Conservation (phyloP, 2,329 filamentous ascomycete species). For the Neonectria neomacrospora region DNA sequence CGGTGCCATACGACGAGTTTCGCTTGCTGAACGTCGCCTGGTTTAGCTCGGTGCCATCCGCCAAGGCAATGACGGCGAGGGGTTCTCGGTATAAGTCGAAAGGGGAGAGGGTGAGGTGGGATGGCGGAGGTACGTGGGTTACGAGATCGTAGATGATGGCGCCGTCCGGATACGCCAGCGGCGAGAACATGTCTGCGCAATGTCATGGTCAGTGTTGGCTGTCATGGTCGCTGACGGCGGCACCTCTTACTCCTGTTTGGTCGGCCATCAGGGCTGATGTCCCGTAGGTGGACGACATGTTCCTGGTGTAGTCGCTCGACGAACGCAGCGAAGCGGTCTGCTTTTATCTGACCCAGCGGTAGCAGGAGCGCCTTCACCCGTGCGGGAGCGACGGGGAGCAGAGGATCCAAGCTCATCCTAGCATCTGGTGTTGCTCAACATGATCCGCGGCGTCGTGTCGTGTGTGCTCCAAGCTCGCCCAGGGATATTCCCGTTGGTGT, state of each 20-base stretch:
- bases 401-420: conserved; percentile 87
- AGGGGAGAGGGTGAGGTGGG: conserved; percentile 82
- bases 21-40: conserved; percentile 65
- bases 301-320: conserved; percentile 81
- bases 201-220: conserved; percentile 32
- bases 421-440: conserved; percentile 55
- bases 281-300: conserved; percentile 84
- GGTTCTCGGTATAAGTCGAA: conserved; percentile 93
- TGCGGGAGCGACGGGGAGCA: conserved; percentile 91
- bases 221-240: conserved; percentile 15
- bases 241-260: conserved; percentile 79
- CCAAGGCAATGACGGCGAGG: conserved; percentile 83
- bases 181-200: conserved; percentile 87
- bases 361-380: conserved; percentile 88
- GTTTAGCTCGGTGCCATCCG: conserved; percentile 79
- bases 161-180: conserved; percentile 85
- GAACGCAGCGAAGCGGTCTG: conserved; percentile 82
- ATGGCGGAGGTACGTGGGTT: conserved; percentile 80
- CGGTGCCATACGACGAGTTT: conserved; percentile 62
- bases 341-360: conserved; percentile 86
- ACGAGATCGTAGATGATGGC: conserved; percentile 89
- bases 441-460: conserved; percentile 40
- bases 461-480: conserved; percentile 28
- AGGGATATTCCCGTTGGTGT: conserved; percentile 31
- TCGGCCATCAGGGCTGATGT: conserved; percentile 85